A percentile compares a stretch with the other conserved stretches of the same genome.
phyloP scores from a whole-genome alignment of 139 green algal genomes.

The Chlorella sp. region DNA sequence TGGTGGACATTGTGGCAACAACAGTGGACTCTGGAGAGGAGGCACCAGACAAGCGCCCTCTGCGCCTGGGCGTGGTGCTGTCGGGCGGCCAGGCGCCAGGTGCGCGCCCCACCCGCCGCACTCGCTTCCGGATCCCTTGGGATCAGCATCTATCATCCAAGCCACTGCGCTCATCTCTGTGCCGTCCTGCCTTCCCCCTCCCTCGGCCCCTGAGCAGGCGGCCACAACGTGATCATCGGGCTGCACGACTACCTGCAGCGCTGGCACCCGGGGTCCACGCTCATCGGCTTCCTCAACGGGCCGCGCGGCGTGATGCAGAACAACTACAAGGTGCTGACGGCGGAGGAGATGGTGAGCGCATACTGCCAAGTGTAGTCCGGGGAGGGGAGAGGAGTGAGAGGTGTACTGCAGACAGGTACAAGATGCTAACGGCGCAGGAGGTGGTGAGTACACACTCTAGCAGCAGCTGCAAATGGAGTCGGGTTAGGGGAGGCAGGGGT shows the following conservation, averaged over 20 bases:
- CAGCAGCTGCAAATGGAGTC: background rate
- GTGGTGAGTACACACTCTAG: background rate
- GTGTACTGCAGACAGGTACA: too few relatives aligned
- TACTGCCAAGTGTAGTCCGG: too few relatives aligned
- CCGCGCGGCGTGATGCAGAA: constrained; percentile 43
- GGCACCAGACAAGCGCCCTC: background rate
- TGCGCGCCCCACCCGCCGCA: background rate
- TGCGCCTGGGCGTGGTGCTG: constrained; percentile 62
- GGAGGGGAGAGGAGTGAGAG: too few relatives aligned
- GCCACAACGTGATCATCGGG: constrained; percentile 77
- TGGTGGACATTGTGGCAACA: background rate
- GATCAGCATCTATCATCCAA: too few relatives aligned
- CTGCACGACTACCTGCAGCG: constrained; percentile 62
- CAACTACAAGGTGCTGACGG: constrained; percentile 38
- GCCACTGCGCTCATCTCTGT: background rate
- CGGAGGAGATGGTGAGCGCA: constrained; percentile 30
- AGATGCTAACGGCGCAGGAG: too few relatives aligned
- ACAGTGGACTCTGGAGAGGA: background rate
- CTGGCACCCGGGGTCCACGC: constrained; percentile 39
- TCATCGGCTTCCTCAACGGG: constrained; percentile 59
- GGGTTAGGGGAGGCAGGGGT: background rate
- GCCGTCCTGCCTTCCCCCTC: background rate
- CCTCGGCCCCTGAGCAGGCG: constrained; percentile 36
- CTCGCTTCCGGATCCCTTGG: background rate
- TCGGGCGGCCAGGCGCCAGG: constrained; percentile 66